Evolutionary conservation across 805 yeast genomes (phyloP), one percentile per base, ranked within the genome.

Genomic region (Candida silvicultrix): DNA sequence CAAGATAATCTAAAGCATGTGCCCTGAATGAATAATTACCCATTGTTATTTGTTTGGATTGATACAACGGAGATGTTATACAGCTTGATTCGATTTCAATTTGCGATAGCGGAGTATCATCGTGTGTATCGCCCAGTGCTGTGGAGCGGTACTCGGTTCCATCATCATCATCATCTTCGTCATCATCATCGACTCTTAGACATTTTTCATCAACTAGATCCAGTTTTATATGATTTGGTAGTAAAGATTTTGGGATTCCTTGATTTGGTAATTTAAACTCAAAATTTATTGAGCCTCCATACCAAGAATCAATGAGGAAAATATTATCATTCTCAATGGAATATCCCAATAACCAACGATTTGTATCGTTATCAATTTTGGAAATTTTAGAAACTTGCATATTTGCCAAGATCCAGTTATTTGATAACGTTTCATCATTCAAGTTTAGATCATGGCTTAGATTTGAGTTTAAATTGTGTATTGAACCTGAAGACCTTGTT

Each of bases 51-150:
- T 49, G 52, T 14, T 47, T 52, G 5, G 50, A 43, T 15, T 41
- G 43, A 8, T 44, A 47, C 3, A 55, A 28, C 1, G 58, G 58
- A 21, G 49, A 53, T 1, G 54, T 52, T 35, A 53, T 18, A 14
- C 49, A 45, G 41, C 81, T 73, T 0, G 83, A 76, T 51, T 79
- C 83, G 45, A 80, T 73, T 56, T 79, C 84, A 29, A 78, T 72
- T 47, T 75, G 74, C 0, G 78, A 70, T 28, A 78, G 57, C 4
- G 75, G 75, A 47, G 9, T 6, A 23, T 23, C 25, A 23, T 23
- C 9, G 25, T 5, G 9, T 23, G 25, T 23, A 6, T 23, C 25
- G 5, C 9, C 9, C 5, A 23, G 25, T 23, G 25, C 9, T 23
- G 25, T 23, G n/a, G n/a, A n/a, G n/a, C n/a, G n/a, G n/a, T n/a